These are phyloP conservation scores for Aspergillus neoniger DNA, from an alignment of 2,329 filamentous ascomycete genomes.

Conservation along the genomic window DNA sequence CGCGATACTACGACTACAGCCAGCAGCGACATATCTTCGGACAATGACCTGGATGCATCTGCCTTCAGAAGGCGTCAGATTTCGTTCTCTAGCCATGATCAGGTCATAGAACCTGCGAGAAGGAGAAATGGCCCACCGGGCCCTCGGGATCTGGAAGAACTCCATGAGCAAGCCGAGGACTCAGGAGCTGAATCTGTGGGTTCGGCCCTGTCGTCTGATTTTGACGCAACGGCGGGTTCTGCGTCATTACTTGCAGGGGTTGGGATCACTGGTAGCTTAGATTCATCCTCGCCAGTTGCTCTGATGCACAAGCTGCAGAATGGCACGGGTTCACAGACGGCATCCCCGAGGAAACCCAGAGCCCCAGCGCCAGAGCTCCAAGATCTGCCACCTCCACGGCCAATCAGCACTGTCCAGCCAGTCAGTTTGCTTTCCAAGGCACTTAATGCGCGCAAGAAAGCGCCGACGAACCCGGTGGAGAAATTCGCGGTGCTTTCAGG, in stretches of 20 bases:
- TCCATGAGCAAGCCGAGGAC: slow-evolving; percentile 48
- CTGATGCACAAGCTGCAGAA: slow-evolving; percentile 45
- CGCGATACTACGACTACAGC: slow-evolving; percentile 66
- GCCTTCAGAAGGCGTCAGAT: slow-evolving; percentile 57
- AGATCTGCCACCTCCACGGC: slow-evolving; percentile 60
- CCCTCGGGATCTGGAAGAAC: slow-evolving; percentile 33
- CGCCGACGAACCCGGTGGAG: slow-evolving; percentile 62
- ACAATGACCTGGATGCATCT: slow-evolving; percentile 61
- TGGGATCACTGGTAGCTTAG: slow-evolving; percentile 45
- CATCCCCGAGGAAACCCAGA: slow-evolving; percentile 56
- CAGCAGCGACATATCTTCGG: slow-evolving; percentile 67
- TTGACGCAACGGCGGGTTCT: slow-evolving; percentile 57
- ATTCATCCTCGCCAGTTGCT: slow-evolving; percentile 53
- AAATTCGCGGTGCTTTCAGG: slow-evolving; percentile 62
- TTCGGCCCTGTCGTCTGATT: slow-evolving; percentile 55
- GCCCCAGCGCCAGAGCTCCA: slow-evolving; percentile 54
- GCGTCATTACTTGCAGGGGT: slow-evolving; percentile 58
- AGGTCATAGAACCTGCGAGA: slow-evolving; percentile 38
- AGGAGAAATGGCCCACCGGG: slow-evolving; percentile 29
- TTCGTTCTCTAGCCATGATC: slow-evolving; percentile 44
- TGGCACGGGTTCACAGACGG: slow-evolving; percentile 33
- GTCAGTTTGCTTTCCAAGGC: slow-evolving; percentile 61
- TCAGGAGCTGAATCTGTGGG: slow-evolving; percentile 52
- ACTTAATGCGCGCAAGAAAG: slow-evolving; percentile 58
- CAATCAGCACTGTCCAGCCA: slow-evolving; percentile 60